Evolutionary conservation across 441 rosid species (phyloP), one percentile per base, ranked within the genome.

Genomic region (Macaranga tanarius): DNA sequence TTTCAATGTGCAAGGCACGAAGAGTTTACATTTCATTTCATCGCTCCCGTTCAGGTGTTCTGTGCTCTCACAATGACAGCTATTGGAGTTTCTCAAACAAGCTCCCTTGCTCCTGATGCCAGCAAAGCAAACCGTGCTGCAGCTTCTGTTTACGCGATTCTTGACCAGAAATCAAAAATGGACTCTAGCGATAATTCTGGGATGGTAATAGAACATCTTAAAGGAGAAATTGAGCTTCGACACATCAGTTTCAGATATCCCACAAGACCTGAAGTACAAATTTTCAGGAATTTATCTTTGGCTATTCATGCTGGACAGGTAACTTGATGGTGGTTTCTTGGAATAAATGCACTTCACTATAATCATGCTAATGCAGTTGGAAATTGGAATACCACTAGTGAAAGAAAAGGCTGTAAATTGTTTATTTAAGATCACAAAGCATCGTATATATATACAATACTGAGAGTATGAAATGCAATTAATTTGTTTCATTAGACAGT

Each of bases 231-330:
- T 31, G 88, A 84, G 77, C 68, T 92, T 60, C 80, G 34, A 48
- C 84, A 86, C 75, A 71, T 90, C 17, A 81, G 84, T 48, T 92
- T 92, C 76, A 83, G 56, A 61, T 92, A 89, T 75, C 97, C 94
- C 2, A 65, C 80, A 44, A 88, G 97, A 65, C 92, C 94, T n/a
- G 90, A 87, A 62, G 73, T 89, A 72, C 85, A 88, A 70, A 80
- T 89, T 65, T 79, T 92, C 71, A 80, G 67, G 63, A 88, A 86
- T 65, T 83, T 90, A 12, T 75, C 85, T 71, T 73, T 86, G 31
- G 60, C 79, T 23, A 89, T 92, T 70, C 85, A 60, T 0, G 77
- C 96, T 2, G 94, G 97, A 62, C 79, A 86, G 93, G 97, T 92
- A 67, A 73, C 31, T 48, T 10, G 44, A 42, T 42, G 22, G n/a